Evolutionary conservation across 2,329 filamentous ascomycete genomes (phyloP).

Genomic region (Aspergillus sp.): DNA sequence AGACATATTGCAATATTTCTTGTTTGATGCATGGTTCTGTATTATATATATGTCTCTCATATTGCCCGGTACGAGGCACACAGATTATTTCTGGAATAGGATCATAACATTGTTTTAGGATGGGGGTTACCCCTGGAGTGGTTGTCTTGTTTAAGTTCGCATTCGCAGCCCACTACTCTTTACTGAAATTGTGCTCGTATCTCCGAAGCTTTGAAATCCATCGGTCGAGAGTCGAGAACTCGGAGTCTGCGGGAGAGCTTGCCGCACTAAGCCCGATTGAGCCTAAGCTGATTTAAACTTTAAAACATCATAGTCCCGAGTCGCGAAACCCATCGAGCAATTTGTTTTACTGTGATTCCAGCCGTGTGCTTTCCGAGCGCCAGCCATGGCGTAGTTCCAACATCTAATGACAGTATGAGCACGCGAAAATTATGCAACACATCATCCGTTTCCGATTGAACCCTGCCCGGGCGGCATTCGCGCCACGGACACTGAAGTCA

Average conservation of each 20-base stretch:
- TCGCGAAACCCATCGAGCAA: not conserved
- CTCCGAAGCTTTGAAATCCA: not conserved
- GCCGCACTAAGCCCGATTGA: slow-evolving; percentile 1
- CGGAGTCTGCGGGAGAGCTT: not conserved
- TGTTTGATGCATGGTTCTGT: too few relatives aligned
- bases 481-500: slow-evolving; percentile 20
- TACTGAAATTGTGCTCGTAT: not conserved
- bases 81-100: too few relatives aligned
- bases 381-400: slow-evolving; percentile 1
- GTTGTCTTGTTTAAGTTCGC: too few relatives aligned
- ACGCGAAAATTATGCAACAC: slow-evolving; percentile 26
- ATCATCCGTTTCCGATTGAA: slow-evolving; percentile 29
- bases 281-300: not conserved
- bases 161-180: too few relatives aligned
- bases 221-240: not conserved
- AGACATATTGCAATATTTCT: not conserved
- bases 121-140: too few relatives aligned
- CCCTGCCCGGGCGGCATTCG: slow-evolving; percentile 17
- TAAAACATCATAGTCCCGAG: slow-evolving; percentile 2
- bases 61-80: too few relatives aligned
- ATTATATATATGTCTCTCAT: too few relatives aligned
- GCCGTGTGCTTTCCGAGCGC: not conserved
- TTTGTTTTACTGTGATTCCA: not conserved
- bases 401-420: slow-evolving; percentile 22
- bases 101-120: too few relatives aligned